Conservation (phyloP, 257 asterid species). For the Eustoma russellianum region DNA sequence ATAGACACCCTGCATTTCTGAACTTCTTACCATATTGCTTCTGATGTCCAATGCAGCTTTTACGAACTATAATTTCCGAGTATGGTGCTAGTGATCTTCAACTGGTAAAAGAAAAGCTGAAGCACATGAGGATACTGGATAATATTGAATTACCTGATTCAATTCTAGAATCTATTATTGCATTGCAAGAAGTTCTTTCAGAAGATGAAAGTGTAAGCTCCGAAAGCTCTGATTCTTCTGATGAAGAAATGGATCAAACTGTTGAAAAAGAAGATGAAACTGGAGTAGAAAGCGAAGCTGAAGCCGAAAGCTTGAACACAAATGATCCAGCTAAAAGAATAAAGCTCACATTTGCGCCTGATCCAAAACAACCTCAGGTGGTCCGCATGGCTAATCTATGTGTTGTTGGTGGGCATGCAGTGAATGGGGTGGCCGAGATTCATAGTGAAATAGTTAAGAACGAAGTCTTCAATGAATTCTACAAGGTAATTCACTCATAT, state of each 20-base stretch:
- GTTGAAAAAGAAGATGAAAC: conserved; percentile 15
- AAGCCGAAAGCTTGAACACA: conserved; percentile 15
- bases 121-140: conserved; percentile 47
- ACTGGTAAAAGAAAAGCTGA: conserved; percentile 36
- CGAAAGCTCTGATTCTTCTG: conserved; percentile 17
- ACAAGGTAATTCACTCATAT: conserved; percentile 31
- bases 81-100: conserved; percentile 39
- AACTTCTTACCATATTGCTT: not conserved
- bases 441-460: conserved; percentile 75
- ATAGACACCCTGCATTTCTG: not conserved
- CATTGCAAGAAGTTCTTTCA: conserved; percentile 31
- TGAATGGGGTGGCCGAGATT: conserved; percentile 85
- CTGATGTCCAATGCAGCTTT: conserved; percentile 27
- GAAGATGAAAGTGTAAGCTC: not conserved
- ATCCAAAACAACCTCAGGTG: conserved; percentile 33
- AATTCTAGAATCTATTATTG: conserved; percentile 28
- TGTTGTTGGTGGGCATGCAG: conserved; percentile 85
- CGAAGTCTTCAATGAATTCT: conserved; percentile 72
- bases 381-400: conserved; percentile 85
- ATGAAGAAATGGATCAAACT: conserved; percentile 13
- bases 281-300: conserved; percentile 11
- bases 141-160: conserved; percentile 45
- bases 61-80: conserved; percentile 34
- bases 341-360: conserved; percentile 25
- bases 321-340: conserved; percentile 20